Base-by-base conservation (phyloP, 2,329 filamentous ascomycete genomes). In the Anthostomella pinea region DNA sequence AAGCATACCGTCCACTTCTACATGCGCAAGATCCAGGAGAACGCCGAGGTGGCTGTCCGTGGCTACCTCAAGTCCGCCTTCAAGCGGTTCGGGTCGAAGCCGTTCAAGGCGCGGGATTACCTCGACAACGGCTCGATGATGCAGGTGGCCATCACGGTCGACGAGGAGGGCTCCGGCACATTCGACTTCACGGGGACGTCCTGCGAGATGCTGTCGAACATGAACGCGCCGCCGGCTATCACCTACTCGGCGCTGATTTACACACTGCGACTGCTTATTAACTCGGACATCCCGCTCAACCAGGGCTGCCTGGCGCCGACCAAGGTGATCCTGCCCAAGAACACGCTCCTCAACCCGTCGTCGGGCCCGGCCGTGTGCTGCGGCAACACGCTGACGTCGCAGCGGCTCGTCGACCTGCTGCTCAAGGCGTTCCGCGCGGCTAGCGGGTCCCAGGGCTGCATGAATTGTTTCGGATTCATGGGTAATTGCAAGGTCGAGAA, bases 391-490 rank as follows among this genome's bases (percentile, higher is more conserved):
- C 44, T 51, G 13, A 49, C 50, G 3, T 49, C 46, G 3, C 48
- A 53, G 36, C 39, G 50, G 3, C 31, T 51, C 4, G 41, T 45
- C 0, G 49, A 52, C 23, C 41, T 51, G 4, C 33, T 52, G 2
- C 45, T 49, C 11, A 43, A 43, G 22, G 45, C 48, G 3, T 52
- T 52, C 43, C 23, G 56, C 2, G 62, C 62, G 4, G 60, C 59
- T 3, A 83, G 85, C 1, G 86, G 85, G 2, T 80, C 73, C 0
- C 86, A 90, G 49, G 86, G 85, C n/a, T 83, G 85, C 54, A 84
- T 80, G 58, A 90, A 90, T 62, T 89, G 84, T 1, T 90, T 90
- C 52, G 85, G 85, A 35, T 86, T 86, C 51, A 81, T 79, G 26
- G 46, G 48, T 26, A 50, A 48, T 14, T 62, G 60, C 3, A 43